A percentile compares a stretch with the other conserved stretches of the same genome.
Evolutionary conservation across 768 basidiomycete genomes (phyloP).

Genomic region (Leucogyrophana mollusca): DNA sequence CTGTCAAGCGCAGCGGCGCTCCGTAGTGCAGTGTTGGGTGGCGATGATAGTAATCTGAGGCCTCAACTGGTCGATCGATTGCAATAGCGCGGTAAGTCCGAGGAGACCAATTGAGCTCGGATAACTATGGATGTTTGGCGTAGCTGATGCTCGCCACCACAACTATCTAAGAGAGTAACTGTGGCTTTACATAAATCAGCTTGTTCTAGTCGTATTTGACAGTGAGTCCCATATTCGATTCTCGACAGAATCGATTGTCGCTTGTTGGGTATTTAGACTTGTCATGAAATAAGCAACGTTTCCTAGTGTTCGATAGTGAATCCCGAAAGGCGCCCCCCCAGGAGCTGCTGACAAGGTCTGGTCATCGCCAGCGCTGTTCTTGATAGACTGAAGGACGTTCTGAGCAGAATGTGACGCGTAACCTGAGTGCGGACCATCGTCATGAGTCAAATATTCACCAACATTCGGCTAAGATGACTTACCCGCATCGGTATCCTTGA

Average conservation of each 20-base stretch:
- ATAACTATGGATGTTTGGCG: no score
- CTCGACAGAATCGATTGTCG: conserved; percentile 58
- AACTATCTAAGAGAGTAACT: no score
- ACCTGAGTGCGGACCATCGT: conserved; percentile 30
- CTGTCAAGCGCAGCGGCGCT: no score
- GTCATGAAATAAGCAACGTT: conserved; percentile 93
- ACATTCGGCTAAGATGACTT: conserved; percentile 18
- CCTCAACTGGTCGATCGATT: no score
- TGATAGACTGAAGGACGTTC: conserved; percentile 52
- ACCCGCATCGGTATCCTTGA: conserved; percentile 61
- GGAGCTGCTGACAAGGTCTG: conserved; percentile 39
- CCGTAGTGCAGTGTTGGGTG: no score
- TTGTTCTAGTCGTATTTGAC: neutral
- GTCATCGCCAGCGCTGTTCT: conserved; percentile 21
- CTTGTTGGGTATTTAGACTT: conserved; percentile 68
- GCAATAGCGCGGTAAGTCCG: no score
- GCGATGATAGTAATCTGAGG: no score
- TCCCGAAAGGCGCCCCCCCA: conserved; percentile 56
- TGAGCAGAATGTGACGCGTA: conserved; percentile 68
- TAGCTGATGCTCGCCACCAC: no score
- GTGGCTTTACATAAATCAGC: no score
- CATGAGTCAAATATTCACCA: neutral
- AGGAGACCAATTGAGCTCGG: no score
- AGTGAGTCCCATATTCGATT: conserved; percentile 53
- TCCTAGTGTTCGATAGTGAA: conserved; percentile 88